Percentiles rank a stretch among this genome's conserved stretches.
Evolutionary conservation across 176 grass and related monocot genomes (phyloP).

Genomic region (Juncus effusus): DNA sequence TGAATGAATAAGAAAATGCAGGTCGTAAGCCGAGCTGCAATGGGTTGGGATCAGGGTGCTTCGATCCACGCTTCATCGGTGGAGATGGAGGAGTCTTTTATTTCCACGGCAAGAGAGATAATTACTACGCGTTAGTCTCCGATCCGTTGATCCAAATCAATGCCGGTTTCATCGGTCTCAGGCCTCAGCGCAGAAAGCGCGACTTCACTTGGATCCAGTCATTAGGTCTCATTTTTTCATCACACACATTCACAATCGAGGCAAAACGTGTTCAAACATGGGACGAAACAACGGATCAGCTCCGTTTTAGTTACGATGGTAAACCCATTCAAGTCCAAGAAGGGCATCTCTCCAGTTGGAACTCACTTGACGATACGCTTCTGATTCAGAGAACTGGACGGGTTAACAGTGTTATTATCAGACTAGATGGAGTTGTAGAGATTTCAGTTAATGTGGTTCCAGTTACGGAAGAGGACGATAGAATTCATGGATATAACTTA

Average conservation of each 20-base stretch:
- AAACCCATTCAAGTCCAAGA: conserved; percentile 21
- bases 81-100: conserved; percentile 40
- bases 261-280: conserved; percentile 8
- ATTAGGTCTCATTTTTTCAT: conserved; percentile 28
- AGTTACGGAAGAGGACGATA: conserved; percentile 38
- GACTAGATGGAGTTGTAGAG: conserved; percentile 18
- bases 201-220: conserved; percentile 47
- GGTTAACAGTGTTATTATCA: conserved; percentile 28
- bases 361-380: conserved; percentile 16
- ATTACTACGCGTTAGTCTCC: conserved; percentile 34
- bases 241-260: conserved; percentile 30
- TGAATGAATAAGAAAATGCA: background rate
- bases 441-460: conserved; percentile 30
- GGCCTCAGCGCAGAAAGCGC: conserved; percentile 23
- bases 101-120: conserved; percentile 34
- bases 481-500: conserved; percentile 32
- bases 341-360: conserved; percentile 32
- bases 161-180: conserved; percentile 38
- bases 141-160: conserved; percentile 33
- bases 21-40: conserved; percentile 35
- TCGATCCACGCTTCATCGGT: conserved; percentile 42
- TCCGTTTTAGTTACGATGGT: conserved; percentile 24
- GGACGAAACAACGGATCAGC: conserved; percentile 26
- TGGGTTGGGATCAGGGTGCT: conserved; percentile 42
- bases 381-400: conserved; percentile 29